A percentile compares a stretch with the other conserved stretches of the same genome.
phyloP scores from a whole-genome alignment of 2,329 filamentous ascomycete species.

The Bimuria novae-zelandiae region DNA sequence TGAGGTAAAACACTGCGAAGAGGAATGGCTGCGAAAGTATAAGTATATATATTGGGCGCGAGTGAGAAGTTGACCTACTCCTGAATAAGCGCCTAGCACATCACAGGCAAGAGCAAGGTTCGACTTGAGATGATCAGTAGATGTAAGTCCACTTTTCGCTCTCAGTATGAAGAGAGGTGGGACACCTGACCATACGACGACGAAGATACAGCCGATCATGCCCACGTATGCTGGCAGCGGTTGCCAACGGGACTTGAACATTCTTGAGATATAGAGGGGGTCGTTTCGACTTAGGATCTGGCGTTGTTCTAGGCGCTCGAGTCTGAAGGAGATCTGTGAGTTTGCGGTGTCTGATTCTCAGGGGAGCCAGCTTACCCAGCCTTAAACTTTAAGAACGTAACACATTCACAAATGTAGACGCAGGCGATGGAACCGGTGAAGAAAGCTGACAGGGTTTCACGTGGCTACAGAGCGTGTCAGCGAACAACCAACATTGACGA shows the following conservation, averaged over 20 bases:
- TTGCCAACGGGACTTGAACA: conserved; percentile 41
- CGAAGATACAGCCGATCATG: conserved; percentile 26
- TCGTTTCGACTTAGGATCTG: conserved; percentile 30
- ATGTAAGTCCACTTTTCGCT: conserved; percentile 16
- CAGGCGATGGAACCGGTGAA: conserved; percentile 33
- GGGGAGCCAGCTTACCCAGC: conserved; percentile 24
- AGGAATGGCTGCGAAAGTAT: conserved; percentile 15
- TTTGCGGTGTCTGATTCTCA: neutral
- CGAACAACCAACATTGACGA: neutral
- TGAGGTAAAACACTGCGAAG: conserved; percentile 22
- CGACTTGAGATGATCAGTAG: conserved; percentile 14
- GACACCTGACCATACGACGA: conserved; percentile 34
- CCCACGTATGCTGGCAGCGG: conserved; percentile 38
- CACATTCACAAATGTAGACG: conserved; percentile 34
- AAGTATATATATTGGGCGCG: neutral
- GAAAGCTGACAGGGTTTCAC: conserved; percentile 30
- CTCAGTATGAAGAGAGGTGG: conserved; percentile 30
- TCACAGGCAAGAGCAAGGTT: conserved; percentile 26
- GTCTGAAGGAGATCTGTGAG: conserved; percentile 8
- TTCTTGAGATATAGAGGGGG: conserved; percentile 23
- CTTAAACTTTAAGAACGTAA: conserved; percentile 39
- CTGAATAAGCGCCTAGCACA: conserved; percentile 30
- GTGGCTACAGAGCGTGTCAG: conserved; percentile 18
- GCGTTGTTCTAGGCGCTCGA: conserved; percentile 19
- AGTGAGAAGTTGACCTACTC: conserved; percentile 19